A percentile compares a stretch with the other conserved stretches of the same genome.
These are phyloP conservation scores for Phanerodontia chrysosporium DNA, from an alignment of 768 basidiomycete species.

Conservation along the genomic window DNA sequence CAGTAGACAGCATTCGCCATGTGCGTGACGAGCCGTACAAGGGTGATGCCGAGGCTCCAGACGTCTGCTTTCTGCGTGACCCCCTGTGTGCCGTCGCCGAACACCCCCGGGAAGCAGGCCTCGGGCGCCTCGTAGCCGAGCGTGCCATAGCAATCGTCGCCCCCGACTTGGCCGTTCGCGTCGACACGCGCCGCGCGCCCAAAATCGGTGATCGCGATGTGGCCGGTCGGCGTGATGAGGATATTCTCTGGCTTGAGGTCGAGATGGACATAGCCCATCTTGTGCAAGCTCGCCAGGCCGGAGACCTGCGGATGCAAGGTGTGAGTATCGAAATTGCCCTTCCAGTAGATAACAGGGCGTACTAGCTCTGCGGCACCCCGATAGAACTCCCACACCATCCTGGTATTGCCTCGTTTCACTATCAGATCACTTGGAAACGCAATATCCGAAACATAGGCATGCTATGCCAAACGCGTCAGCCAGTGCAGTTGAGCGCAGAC, in stretches of 20 bases:
- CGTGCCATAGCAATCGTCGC: background rate
- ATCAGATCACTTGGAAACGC: too few relatives aligned
- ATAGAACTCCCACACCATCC: background rate
- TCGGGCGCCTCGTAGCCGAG: conserved; percentile 4
- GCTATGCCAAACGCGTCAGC: too few relatives aligned
- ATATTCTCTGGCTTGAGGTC: conserved; percentile 20
- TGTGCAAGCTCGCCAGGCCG: background rate
- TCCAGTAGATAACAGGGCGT: background rate
- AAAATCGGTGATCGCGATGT: conserved; percentile 16
- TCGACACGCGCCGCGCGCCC: conserved; percentile 2
- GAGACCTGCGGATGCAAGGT: background rate
- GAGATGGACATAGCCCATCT: conserved; percentile 9
- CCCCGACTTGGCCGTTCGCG: background rate
- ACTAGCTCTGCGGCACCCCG: background rate
- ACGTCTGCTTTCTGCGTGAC: conserved; percentile 29
- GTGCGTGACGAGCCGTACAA: conserved; percentile 25
- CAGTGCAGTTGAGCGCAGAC: too few relatives aligned
- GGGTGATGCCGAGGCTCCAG: conserved; percentile 45
- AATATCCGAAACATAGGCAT: too few relatives aligned
- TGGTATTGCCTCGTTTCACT: too few relatives aligned
- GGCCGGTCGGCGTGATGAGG: conserved; percentile 10
- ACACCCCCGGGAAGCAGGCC: too few relatives aligned
- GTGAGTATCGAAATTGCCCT: background rate
- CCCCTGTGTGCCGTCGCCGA: background rate
- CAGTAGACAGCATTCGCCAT: conserved; percentile 28